Evolutionary conservation across 306 rosid genomes (phyloP), one percentile per base, ranked within the genome.

Genomic region (Alnus rubra): DNA sequence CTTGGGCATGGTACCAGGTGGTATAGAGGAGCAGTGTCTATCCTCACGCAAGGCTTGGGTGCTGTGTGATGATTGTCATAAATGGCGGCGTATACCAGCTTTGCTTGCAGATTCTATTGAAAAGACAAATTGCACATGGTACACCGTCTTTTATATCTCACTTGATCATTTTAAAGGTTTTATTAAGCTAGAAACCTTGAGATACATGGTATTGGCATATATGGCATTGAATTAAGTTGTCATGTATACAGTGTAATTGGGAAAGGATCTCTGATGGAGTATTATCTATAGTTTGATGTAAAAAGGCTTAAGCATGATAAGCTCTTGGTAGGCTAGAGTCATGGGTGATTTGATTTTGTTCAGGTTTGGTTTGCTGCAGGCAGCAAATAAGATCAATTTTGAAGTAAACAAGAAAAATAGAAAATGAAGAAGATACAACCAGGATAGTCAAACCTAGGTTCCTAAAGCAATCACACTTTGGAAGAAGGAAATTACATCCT

Each of bases 51-150:
- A 88, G 82, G 99, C 99, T 42, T 96, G 99, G 99, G 99, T 90
- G 79, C 89, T 91, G 54, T 96, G 99, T 74, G 99, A 96, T 88
- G 90, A 83, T 82, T 96, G 99, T 84, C 90, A 79, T 80, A 93
- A 96, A 84, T 96, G 99, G 99, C 90, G 99, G 77, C 99, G 92
- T 48, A 96, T 96, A 85, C 88, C 92, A 74, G 94, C 96, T 80
- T 84, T 78, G 78, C 96, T 91, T 79, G 99, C 97, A 42, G 98
- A 96, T 83, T 60, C 1, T 70, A 89, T 96, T 75, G 96, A 91
- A 64, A 97, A 89, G 85, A 85, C 87, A 76, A 90, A 90, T 80
- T 78, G 99, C 88, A 84, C 91, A 76, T 96, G 99, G 99, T 96
- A 93, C 70, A 11, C 42, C 76, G 51, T 68, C 64, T 77, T 81